These are phyloP conservation scores for Russula lepida DNA, from an alignment of 768 basidiomycete genomes.

Conservation along the genomic window DNA sequence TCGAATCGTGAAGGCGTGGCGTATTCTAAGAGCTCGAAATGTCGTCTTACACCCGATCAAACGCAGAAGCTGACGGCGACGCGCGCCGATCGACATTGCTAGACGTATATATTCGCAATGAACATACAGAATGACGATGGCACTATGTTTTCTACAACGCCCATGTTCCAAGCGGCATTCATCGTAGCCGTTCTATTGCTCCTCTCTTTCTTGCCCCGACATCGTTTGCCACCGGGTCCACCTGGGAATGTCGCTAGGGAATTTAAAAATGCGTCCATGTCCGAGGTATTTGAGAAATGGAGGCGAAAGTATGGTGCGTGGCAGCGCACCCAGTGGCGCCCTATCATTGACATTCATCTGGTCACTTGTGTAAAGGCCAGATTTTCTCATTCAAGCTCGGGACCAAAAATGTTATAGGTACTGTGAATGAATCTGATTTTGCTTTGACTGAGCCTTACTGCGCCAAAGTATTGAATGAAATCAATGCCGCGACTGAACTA, in stretches of 20 bases:
- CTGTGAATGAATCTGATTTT: too few species aligned
- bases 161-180: not conserved
- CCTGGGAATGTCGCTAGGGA: not conserved
- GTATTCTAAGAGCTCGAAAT: not conserved
- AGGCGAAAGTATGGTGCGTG: conserved; percentile 2
- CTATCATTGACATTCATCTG: not conserved
- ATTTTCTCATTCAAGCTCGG: conserved; percentile 15
- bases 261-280: not conserved
- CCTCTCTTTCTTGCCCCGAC: not conserved
- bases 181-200: not conserved
- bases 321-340: not conserved
- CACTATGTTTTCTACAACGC: not conserved
- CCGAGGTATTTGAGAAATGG: not conserved
- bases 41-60: not conserved
- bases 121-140: not conserved
- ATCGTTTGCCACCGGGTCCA: conserved; percentile 11
- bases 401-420: conserved; percentile 5
- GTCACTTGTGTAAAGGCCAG: not conserved
- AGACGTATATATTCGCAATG: not conserved
- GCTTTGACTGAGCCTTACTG: not conserved
- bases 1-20: not conserved
- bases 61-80: not conserved
- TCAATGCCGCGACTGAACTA: conserved; percentile 1
- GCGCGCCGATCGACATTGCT: not conserved
- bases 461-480: conserved; percentile 6